Evolutionary conservation across 2,329 filamentous ascomycete genomes (phyloP).

Genomic region (Botrytis pseudocinerea): DNA sequence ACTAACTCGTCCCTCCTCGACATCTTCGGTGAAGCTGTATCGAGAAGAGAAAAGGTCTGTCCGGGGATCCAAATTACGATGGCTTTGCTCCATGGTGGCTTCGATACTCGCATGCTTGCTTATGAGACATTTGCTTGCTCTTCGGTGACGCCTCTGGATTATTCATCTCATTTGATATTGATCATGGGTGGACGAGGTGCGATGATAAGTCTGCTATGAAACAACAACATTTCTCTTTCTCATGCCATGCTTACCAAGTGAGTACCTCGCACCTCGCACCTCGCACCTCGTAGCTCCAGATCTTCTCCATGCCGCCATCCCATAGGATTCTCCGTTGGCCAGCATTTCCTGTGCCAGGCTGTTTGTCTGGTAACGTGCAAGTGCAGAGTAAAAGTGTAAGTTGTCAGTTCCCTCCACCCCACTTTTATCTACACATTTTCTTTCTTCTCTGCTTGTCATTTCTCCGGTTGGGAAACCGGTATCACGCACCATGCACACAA

Average conservation of each 20-base stretch:
- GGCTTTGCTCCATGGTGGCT: not conserved
- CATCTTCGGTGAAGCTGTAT: slow-evolving; percentile 21
- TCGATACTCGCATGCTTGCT: not conserved
- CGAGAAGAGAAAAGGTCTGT: not conserved
- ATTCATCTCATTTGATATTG: not conserved
- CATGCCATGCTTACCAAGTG: not conserved
- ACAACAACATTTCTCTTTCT: too few species aligned
- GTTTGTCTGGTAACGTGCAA: not conserved
- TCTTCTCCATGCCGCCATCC: not conserved
- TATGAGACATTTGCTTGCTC: not conserved
- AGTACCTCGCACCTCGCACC: not conserved
- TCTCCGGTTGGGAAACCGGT: not conserved
- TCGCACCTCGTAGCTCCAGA: not conserved
- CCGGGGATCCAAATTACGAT: not conserved
- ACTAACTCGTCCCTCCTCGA: slow-evolving; percentile 10
- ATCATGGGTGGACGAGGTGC: not conserved
- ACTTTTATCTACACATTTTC: not conserved
- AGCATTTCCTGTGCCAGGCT: not conserved
- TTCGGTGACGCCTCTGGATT: slow-evolving; percentile 5
- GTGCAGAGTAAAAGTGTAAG: not conserved
- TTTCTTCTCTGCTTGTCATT: not conserved
- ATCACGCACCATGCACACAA: not conserved
- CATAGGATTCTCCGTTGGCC: not conserved
- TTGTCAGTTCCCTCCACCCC: not conserved
- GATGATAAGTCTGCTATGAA: too few species aligned